Base-by-base conservation (phyloP, 2,329 filamentous ascomycete species). In the Tolypocladium tropicale region DNA sequence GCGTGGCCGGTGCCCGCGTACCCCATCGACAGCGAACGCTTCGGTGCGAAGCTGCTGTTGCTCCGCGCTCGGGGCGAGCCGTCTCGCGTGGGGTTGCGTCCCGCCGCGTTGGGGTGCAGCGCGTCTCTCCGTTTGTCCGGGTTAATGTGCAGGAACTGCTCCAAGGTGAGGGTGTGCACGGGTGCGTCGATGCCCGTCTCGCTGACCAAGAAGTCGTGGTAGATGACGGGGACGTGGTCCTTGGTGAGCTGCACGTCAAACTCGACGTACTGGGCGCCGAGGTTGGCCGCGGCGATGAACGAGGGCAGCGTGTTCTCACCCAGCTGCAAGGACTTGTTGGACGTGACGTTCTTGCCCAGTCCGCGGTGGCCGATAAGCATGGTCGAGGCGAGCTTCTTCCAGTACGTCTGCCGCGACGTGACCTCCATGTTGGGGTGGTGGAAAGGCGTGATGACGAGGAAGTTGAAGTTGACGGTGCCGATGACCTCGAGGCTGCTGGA, bases 241-340 rank as follows among this genome's bases (percentile, higher is more conserved):
- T 99, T 99, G n/a, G 94, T 99, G 41, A 99, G 77, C 69, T 99
- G 94, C 0, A 99, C 94, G 68, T 99, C 94, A 65, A 88, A 86
- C 63, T 86, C 83, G 51, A 88, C 83, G 63, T 86, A 87, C 56
- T 86, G 81, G 3, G 84, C 94, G 10, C 94, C 94, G 53, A 99
- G 73, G 62, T 96, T 97, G 48, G 93, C 92, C 2, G 94, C 94
- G 3, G 93, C 90, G 66, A 97, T 96, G 72, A 99, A 99, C 0
- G 94, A 97, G 56, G 87, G 88, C 30, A 99, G 79, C 0, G 94
- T 99, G 70, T 99, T 99, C 72, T 99, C 94, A 58, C 94, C 95
- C 1, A 99, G 78, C 68, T 99, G 95, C 36, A 99, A 77, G 2
- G 92, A 96, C 59, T 86, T 89, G 67, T 90, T 89, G 33, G 86